Evolutionary conservation across 2,329 filamentous ascomycete species (phyloP).

Genomic region (Drechmeria coniospora): DNA sequence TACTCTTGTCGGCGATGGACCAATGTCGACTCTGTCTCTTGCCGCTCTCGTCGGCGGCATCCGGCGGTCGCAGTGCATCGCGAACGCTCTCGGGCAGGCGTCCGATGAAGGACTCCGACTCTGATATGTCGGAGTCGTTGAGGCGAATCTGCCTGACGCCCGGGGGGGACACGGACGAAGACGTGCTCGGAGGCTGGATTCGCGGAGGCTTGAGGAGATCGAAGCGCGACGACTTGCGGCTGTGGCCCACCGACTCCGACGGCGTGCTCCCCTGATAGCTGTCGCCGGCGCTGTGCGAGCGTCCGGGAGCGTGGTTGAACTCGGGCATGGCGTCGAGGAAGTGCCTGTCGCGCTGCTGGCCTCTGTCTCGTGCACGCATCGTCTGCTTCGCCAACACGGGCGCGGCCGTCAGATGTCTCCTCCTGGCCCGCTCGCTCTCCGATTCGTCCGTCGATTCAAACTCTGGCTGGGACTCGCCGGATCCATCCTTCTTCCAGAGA

Average conservation of each 20-base stretch:
- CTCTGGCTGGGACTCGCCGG: constrained; percentile 18
- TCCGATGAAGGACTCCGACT: constrained; percentile 24
- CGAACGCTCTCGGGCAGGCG: constrained; percentile 12
- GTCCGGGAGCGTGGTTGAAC: constrained; percentile 24
- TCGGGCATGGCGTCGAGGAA: constrained; percentile 37
- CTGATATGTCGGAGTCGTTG: constrained; percentile 21
- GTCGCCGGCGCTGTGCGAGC: constrained; percentile 5
- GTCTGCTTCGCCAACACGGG: constrained; percentile 20
- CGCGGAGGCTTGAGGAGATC: constrained; percentile 33
- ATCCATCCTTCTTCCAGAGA: constrained; percentile 37
- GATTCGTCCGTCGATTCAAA: constrained; percentile 32
- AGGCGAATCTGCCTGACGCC: constrained; percentile 5
- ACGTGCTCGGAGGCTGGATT: constrained; percentile 29
- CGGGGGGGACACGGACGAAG: constrained; percentile 21
- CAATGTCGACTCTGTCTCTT: constrained; percentile 26
- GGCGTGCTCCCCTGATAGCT: constrained; percentile 7
- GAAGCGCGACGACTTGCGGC: constrained; percentile 27
- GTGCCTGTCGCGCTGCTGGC: constrained; percentile 22
- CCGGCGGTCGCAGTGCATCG: constrained; percentile 15
- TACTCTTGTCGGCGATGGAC: constrained; percentile 31
- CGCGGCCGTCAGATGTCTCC: constrained; percentile 20
- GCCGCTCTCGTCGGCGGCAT: constrained; percentile 11
- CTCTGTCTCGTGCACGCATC: constrained; percentile 14
- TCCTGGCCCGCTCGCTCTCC: constrained; percentile 26
- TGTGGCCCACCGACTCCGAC: constrained; percentile 6